Conservation (phyloP, 148 eudicot species). For the Dianthus caryophyllus region DNA sequence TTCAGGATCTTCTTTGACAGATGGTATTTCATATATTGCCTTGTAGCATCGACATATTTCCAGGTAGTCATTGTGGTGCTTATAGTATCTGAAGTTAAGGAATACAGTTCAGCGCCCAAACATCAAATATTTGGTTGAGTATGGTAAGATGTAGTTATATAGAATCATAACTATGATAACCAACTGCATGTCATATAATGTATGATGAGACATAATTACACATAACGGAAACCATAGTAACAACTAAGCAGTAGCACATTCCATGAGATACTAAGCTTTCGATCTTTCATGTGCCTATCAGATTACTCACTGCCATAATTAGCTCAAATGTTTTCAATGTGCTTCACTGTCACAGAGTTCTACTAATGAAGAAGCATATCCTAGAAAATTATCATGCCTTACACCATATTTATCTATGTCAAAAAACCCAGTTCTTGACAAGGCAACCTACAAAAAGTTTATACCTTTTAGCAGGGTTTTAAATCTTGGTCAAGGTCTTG, state of each 20-base stretch:
- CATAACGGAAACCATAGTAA: not conserved
- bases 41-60: conserved; percentile 84
- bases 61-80: conserved; percentile 72
- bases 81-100: conserved; percentile 43
- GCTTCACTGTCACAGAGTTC: too few species aligned
- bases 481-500: too few species aligned
- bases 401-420: not conserved
- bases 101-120: not conserved
- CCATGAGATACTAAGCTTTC: not conserved
- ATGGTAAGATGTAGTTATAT: too few species aligned
- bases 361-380: not conserved
- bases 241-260: not conserved
- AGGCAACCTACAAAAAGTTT: too few species aligned
- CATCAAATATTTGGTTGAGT: not conserved
- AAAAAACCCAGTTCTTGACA: not conserved
- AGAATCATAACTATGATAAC: not conserved
- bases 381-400: not conserved
- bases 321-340: not conserved
- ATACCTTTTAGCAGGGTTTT: too few species aligned
- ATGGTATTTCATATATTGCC: conserved; percentile 78
- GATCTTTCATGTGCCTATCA: not conserved
- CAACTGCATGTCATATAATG: not conserved
- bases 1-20: conserved; percentile 61
- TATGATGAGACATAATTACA: not conserved
- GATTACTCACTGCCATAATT: not conserved